Percentiles rank a stretch among this genome's conserved stretches.
Conservation (phyloP, 2,329 filamentous ascomycete genomes). For the Tolypocladium ovalisporum region DNA sequence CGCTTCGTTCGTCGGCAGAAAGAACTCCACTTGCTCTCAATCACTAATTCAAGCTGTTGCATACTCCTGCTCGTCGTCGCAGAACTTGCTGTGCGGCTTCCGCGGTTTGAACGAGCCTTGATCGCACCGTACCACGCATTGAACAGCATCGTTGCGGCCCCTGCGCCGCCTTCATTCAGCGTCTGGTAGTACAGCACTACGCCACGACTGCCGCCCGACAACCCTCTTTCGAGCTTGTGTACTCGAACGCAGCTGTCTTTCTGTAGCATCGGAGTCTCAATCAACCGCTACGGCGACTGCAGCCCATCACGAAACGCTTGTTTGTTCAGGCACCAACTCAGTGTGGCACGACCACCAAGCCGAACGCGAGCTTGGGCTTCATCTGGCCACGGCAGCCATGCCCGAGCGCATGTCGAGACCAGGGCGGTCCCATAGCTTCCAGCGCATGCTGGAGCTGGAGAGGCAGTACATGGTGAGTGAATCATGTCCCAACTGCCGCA, state of each 20-base stretch:
- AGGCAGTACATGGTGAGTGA: slow-evolving; percentile 43
- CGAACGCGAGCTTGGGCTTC: neutral
- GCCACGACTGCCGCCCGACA: neutral
- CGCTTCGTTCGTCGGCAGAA: neutral
- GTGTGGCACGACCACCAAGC: neutral
- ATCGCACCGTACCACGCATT: neutral
- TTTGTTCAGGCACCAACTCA: neutral
- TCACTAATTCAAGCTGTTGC: neutral
- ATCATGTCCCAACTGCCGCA: neutral
- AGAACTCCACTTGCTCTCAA: neutral
- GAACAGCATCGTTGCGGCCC: neutral
- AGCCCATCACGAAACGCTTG: neutral
- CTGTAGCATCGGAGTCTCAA: neutral
- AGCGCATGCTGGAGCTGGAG: slow-evolving; percentile 50
- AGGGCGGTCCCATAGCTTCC: slow-evolving; percentile 35
- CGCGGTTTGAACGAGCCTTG: neutral
- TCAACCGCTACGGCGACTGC: neutral
- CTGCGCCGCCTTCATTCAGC: neutral
- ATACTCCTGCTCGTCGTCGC: neutral
- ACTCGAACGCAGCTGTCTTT: neutral
- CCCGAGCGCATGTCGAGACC: slow-evolving; percentile 6
- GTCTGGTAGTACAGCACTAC: neutral
- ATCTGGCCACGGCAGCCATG: slow-evolving; percentile 1
- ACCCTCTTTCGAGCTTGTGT: neutral
- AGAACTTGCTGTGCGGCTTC: neutral